These are phyloP conservation scores for Camelina neglecta DNA, from an alignment of 345 rosid species.

Conservation along the genomic window DNA sequence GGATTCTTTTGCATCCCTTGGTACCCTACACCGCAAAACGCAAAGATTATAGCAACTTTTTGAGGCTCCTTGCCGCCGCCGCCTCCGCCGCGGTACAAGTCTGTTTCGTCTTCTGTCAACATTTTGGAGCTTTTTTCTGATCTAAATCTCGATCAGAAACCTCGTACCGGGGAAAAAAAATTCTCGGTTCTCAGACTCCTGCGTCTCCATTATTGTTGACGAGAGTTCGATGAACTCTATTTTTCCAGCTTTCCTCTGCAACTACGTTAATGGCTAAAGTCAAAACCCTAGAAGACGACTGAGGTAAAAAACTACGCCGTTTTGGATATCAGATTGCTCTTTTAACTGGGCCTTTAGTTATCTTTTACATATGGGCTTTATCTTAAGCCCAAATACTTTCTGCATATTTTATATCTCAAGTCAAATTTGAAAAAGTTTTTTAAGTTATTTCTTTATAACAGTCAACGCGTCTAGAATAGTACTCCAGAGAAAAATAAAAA, in stretches of 20 bases:
- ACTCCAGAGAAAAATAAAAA: constrained; percentile 2
- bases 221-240: not conserved
- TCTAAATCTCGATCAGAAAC: constrained; percentile 49
- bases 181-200: not conserved
- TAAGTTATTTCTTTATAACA: no score
- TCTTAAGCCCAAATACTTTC: constrained; percentile 6
- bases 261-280: constrained; percentile 21
- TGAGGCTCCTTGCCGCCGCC: not conserved
- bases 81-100: constrained; percentile 21
- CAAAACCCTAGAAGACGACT: constrained; percentile 39
- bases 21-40: constrained; percentile 94
- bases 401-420: no score
- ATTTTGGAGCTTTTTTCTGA: constrained; percentile 54
- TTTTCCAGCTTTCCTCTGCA: constrained; percentile 12
- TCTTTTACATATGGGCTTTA: not conserved
- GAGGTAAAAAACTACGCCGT: not conserved
- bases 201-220: constrained; percentile 30
- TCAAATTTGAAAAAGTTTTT: no score
- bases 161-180: constrained; percentile 30
- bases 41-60: constrained; percentile 83
- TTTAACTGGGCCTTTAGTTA: not conserved
- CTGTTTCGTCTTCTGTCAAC: constrained; percentile 59
- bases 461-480: constrained; percentile 15
- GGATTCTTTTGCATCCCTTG: constrained; percentile 98
- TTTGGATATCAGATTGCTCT: not conserved